A percentile compares a stretch with the other conserved stretches of the same genome.
phyloP scores from a whole-genome alignment of 2,329 filamentous ascomycete species.

The Pseudopyricularia cyperi region DNA sequence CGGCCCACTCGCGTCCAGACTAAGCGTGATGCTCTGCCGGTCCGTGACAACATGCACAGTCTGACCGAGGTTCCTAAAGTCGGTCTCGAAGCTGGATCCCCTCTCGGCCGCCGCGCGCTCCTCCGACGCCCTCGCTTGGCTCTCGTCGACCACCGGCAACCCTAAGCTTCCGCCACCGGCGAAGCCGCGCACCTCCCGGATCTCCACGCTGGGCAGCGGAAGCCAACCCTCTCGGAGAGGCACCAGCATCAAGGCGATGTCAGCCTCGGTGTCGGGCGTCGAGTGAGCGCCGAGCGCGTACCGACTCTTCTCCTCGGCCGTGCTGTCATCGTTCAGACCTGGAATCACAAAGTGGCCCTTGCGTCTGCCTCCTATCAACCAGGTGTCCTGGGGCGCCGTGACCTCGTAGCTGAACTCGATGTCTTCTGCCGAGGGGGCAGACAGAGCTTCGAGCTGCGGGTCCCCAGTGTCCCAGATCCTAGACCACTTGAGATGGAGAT shows the following conservation, averaged over 20 bases:
- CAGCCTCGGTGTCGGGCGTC: slow-evolving; percentile 34
- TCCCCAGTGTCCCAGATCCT: slow-evolving; percentile 44
- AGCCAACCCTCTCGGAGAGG: slow-evolving; percentile 67
- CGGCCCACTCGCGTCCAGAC: slow-evolving; percentile 52
- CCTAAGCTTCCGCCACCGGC: not conserved
- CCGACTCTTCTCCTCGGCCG: slow-evolving; percentile 1
- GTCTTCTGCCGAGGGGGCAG: slow-evolving; percentile 20
- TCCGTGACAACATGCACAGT: slow-evolving; percentile 63
- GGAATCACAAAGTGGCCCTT: slow-evolving; percentile 65
- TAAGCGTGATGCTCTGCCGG: slow-evolving; percentile 59
- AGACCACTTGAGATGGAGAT: slow-evolving; percentile 49
- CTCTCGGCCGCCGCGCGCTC: slow-evolving; percentile 6
- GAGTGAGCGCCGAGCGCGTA: slow-evolving; percentile 16
- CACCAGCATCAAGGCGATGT: slow-evolving; percentile 62
- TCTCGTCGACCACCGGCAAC: slow-evolving; percentile 8
- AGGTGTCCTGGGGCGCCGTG: slow-evolving; percentile 57
- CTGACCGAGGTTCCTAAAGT: slow-evolving; percentile 67
- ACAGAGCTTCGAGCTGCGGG: slow-evolving; percentile 15
- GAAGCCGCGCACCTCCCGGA: slow-evolving; percentile 43
- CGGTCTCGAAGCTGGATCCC: slow-evolving; percentile 56
- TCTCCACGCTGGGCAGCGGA: slow-evolving; percentile 67
- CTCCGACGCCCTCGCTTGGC: slow-evolving; percentile 8
- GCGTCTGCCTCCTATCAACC: slow-evolving; percentile 74
- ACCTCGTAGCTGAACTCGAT: slow-evolving; percentile 79
- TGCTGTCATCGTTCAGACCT: slow-evolving; percentile 9